A percentile compares a stretch with the other conserved stretches of the same genome.
Evolutionary conservation across 2,329 filamentous ascomycete species (phyloP).

Genomic region (Colletotrichum horii): DNA sequence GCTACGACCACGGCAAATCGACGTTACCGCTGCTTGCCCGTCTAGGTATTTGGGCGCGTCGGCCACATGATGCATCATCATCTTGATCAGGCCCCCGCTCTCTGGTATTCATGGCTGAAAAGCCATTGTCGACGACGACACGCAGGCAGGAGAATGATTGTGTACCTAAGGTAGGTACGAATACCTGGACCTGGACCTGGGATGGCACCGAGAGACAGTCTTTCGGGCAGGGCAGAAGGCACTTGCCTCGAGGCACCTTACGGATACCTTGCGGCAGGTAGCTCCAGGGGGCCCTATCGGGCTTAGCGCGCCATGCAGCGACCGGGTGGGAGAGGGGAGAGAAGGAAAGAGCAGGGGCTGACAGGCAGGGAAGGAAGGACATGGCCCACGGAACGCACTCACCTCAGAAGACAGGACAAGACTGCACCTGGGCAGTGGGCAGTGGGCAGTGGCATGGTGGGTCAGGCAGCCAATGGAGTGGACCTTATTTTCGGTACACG

Average conservation of each 20-base stretch:
- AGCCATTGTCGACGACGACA: not conserved
- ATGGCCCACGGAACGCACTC: not conserved
- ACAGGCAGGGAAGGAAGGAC: not conserved
- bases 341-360: not conserved
- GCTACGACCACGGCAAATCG: not conserved
- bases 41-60: not conserved
- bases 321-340: not conserved
- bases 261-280: not conserved
- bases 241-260: not conserved
- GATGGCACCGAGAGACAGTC: not conserved
- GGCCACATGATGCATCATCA: not conserved
- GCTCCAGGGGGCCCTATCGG: not conserved
- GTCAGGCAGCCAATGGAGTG: not conserved
- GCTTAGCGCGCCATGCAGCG: not conserved
- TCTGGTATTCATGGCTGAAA: not conserved
- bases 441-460: not conserved
- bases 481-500: not conserved
- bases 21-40: not conserved
- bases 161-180: not conserved
- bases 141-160: not conserved
- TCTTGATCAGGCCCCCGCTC: not conserved
- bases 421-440: not conserved
- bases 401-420: not conserved
- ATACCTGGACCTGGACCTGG: not conserved
- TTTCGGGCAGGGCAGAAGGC: not conserved